Base-by-base conservation (phyloP, 345 rosid genomes). In the Punica granatum region DNA sequence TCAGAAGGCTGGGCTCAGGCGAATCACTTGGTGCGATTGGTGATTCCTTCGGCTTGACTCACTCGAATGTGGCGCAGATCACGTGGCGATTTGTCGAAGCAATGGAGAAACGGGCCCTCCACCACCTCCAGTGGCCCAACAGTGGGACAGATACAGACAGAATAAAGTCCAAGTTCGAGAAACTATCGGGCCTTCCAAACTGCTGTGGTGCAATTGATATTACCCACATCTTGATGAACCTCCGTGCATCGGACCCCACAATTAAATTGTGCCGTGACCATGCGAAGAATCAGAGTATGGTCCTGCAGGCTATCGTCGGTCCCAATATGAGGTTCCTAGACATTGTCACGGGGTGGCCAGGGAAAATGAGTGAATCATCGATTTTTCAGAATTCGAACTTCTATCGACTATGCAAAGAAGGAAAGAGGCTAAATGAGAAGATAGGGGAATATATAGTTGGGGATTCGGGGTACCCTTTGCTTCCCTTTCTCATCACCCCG, bases 311-410 rank as follows among this genome's bases (percentile, higher is more conserved):
- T 1, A 78, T 84, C 41, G 85, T 84, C 43, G 87, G 79, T 76
- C 79, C 89, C 18, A 76, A 79, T 21, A 79, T 82, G 89, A 81
- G 83, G 70, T 84, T 84, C 77, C 76, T 77, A 19, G 89, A 84
- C 72, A 81, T 87, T 53, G 81, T 87, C 77, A 83, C 86, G 9
- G 92, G 92, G 41, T 84, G 92, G 92, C 89, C 92, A 0, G 92
- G 92, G 53, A 81, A 78, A 74, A 72, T 83, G 75, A 79, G 77
- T 31, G 89, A 83, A 36, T 36, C 56, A 67, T 56, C 65, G 46
- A 73, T 87, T 36, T 84, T 84, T 69, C 78, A 72, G 69, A 81
- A 74, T 63, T 87, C 84, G 21, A 75, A 71, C 51, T 81, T 87
- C 74, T 69, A 56, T 48, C 75, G 72, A 60, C 79, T 83, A 35